Base-by-base conservation (phyloP, 768 basidiomycete genomes). In the Scleroderma citrinum region DNA sequence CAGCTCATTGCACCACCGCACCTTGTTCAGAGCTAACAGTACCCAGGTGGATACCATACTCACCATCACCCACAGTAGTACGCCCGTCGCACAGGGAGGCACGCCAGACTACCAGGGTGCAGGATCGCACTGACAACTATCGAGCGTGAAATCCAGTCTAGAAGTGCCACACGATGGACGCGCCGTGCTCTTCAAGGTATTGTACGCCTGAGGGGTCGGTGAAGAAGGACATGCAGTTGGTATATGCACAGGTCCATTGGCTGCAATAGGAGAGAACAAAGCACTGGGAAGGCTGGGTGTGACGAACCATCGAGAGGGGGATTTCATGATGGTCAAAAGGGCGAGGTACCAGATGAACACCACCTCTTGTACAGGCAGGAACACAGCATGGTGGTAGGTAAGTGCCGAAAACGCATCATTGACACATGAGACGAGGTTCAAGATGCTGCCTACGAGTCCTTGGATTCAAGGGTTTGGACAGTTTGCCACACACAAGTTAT, bases 301-400 rank as follows among this genome's bases (percentile, higher is more conserved):
- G 44, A 93, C 91, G 55, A 84, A 80, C 89, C 90, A 92, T 4
- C 89, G 81, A 11, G 78, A 78, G 17, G 66, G 61, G 0, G 85
- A 83, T 61, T 92, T 88, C 3, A 86, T 91, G 6, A 87, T 82
- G 11, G 76, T 89, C 50, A 92, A 67, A 32, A 93, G 69, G 7
- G 86, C 90, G 19, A 93, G 74, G 61, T 93, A 93, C 60, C 92
- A 88, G 56, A 76, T 81, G 63, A 92, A 92, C n/a, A 87, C 90
- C 49, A 92, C 68, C 56, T 91, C 90, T 46, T 86, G 82, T 0
- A 85, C 90, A 60, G 91, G 87, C 42, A 92, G 67, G 69, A 92
- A 91, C 24, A 92, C 85, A 40, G 92, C 77, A 12, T 90, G 91
- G 56, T 91, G 90, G 61, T 91, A 92, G 0, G 90, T 92, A 44